phyloP scores from a whole-genome alignment of 148 eudicot species.

The Rhododendron simsii region DNA sequence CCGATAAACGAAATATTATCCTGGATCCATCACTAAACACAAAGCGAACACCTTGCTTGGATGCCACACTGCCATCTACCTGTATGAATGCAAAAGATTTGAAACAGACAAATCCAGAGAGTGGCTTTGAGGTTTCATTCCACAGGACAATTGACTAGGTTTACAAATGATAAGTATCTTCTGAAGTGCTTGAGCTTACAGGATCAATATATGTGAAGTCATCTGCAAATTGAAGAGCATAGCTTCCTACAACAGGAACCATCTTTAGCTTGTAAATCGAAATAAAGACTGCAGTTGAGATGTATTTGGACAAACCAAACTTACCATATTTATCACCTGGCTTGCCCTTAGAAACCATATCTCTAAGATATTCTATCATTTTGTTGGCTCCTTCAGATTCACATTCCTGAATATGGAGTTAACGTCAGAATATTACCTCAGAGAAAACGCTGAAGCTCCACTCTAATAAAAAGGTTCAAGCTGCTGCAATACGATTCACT shows the following conservation, averaged over 20 bases:
- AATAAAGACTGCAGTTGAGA: background rate
- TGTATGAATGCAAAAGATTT: conserved; percentile 13
- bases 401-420: conserved; percentile 59
- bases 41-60: conserved; percentile 94
- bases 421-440: background rate
- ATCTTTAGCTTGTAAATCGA: conserved; percentile 16
- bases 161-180: background rate
- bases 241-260: conserved; percentile 45
- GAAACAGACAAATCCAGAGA: background rate
- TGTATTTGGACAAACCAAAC: conserved; percentile 6
- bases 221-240: conserved; percentile 76
- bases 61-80: conserved; percentile 91
- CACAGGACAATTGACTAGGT: background rate
- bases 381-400: conserved; percentile 97
- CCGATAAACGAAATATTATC: conserved; percentile 84
- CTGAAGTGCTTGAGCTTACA: conserved; percentile 43
- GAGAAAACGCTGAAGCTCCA: background rate
- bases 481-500: conserved; percentile 5
- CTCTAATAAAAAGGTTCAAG: background rate
- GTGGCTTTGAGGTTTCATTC: background rate
- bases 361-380: conserved; percentile 81
- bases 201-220: conserved; percentile 92
- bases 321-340: conserved; percentile 76
- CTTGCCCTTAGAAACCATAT: conserved; percentile 75
- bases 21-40: conserved; percentile 95